phyloP scores from a whole-genome alignment of 2,329 filamentous ascomycete genomes.

The Cordyceps farinosa region DNA sequence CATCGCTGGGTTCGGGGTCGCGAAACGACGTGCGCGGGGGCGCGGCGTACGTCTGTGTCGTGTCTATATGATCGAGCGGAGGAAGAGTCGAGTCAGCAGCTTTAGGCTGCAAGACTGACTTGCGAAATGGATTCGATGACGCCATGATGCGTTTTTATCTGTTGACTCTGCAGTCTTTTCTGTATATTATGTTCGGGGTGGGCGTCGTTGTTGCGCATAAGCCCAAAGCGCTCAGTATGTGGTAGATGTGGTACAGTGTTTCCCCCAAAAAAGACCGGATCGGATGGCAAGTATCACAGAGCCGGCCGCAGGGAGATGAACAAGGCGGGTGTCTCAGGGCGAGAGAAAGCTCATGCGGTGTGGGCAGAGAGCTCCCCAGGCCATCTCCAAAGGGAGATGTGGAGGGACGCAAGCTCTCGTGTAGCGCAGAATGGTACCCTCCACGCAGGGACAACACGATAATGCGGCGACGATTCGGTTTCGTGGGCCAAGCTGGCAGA shows the following conservation, averaged over 20 bases:
- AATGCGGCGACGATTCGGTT: background rate
- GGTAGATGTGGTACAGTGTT: background rate
- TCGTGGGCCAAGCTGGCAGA: background rate
- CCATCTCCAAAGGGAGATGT: slow-evolving; percentile 9
- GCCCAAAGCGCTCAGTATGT: background rate
- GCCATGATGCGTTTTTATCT: slow-evolving; percentile 23
- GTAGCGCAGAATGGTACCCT: background rate
- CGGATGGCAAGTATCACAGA: slow-evolving; percentile 12
- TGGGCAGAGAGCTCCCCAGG: background rate
- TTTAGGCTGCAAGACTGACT: slow-evolving; percentile 32
- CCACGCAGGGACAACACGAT: background rate
- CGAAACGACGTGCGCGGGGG: slow-evolving; percentile 27
- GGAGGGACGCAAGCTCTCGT: background rate
- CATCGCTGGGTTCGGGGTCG: slow-evolving; percentile 17
- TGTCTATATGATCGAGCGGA: slow-evolving; percentile 30
- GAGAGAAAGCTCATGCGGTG: background rate
- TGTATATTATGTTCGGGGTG: slow-evolving; percentile 8
- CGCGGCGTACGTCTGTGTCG: slow-evolving; percentile 24
- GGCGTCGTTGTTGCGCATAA: background rate
- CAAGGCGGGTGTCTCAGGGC: background rate
- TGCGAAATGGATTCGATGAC: slow-evolving; percentile 53
- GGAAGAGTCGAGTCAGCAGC: slow-evolving; percentile 23
- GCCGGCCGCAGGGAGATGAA: slow-evolving; percentile 16
- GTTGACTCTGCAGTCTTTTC: background rate
- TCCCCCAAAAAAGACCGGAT: background rate